These are phyloP conservation scores for Peronospora destructor DNA, from an alignment of 352 stramenopile genomes.

Conservation along the genomic window DNA sequence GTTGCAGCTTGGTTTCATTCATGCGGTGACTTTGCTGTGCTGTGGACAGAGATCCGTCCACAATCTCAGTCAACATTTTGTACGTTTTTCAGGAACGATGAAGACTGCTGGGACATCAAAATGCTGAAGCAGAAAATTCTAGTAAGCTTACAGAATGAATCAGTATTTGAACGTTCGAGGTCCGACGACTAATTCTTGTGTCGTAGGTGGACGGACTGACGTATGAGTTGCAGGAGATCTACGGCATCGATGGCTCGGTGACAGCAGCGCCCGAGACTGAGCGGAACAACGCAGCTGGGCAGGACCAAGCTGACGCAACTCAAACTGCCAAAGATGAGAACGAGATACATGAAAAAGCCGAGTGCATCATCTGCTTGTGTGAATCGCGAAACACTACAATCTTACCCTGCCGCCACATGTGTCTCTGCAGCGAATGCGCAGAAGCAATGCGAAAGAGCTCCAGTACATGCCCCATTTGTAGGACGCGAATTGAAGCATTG, in stretches of 20 bases:
- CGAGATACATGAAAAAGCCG: slow-evolving; percentile 68
- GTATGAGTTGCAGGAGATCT: slow-evolving; percentile 86
- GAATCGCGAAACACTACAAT: slow-evolving; percentile 78
- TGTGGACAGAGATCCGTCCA: slow-evolving; percentile 25
- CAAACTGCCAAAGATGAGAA: slow-evolving; percentile 36
- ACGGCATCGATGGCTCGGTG: slow-evolving; percentile 73
- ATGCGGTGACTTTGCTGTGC: slow-evolving; percentile 2
- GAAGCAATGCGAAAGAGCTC: slow-evolving; percentile 60
- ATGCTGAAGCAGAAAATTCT: slow-evolving; percentile 82
- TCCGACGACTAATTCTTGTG: slow-evolving; percentile 4
- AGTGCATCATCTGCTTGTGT: slow-evolving; percentile 85
- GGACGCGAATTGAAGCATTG: slow-evolving; percentile 63
- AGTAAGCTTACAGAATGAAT: slow-evolving; percentile 10
- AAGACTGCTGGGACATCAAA: slow-evolving; percentile 48
- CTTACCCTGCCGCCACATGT: slow-evolving; percentile 84
- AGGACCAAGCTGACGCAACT: slow-evolving; percentile 20
- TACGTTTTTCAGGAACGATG: slow-evolving; percentile 50
- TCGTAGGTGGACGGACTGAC: slow-evolving; percentile 55
- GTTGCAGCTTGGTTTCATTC: neutral
- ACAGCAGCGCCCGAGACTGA: slow-evolving; percentile 40
- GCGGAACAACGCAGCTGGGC: slow-evolving; percentile 19
- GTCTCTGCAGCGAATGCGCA: slow-evolving; percentile 73
- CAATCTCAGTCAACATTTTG: slow-evolving; percentile 80
- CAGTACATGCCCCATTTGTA: slow-evolving; percentile 79
- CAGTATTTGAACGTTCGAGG: neutral